phyloP scores from a whole-genome alignment of 2,329 filamentous ascomycete species.

The Diplodia corticola region DNA sequence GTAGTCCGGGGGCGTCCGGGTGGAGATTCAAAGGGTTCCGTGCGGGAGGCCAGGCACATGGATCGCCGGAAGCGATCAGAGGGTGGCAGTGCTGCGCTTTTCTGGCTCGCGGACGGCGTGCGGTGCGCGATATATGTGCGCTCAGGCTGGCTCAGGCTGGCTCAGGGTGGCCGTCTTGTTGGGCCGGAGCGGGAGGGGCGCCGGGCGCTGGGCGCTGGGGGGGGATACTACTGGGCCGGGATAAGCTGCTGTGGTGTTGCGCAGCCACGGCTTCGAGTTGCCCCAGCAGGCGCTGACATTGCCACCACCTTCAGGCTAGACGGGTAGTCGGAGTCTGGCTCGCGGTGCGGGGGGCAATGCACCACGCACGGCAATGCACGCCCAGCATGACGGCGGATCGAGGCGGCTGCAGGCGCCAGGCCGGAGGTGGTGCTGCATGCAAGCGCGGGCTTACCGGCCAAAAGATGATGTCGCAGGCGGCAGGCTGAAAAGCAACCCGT shows the following conservation, averaged over 20 bases:
- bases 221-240: neutral
- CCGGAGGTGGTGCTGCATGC: constrained; percentile 1
- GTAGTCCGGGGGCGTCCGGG: constrained; percentile 1
- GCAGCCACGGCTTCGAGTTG: neutral
- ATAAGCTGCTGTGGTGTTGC: constrained; percentile 16
- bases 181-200: constrained; percentile 16
- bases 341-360: neutral
- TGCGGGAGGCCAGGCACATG: constrained; percentile 5
- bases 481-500: constrained; percentile 12
- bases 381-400: neutral
- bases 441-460: too few species aligned
- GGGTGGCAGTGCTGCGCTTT: constrained; percentile 8
- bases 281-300: neutral
- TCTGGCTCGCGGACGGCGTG: neutral
- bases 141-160: neutral
- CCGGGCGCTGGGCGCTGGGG: neutral
- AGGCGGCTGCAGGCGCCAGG: constrained; percentile 12
- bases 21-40: neutral
- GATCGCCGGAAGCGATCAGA: constrained; percentile 8
- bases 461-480: too few species aligned
- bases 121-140: constrained; percentile 14
- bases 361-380: neutral
- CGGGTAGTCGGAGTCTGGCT: neutral
- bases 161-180: neutral
- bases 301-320: neutral